phyloP scores from a whole-genome alignment of 2,329 filamentous ascomycete genomes.

The Monilinia polystroma region DNA sequence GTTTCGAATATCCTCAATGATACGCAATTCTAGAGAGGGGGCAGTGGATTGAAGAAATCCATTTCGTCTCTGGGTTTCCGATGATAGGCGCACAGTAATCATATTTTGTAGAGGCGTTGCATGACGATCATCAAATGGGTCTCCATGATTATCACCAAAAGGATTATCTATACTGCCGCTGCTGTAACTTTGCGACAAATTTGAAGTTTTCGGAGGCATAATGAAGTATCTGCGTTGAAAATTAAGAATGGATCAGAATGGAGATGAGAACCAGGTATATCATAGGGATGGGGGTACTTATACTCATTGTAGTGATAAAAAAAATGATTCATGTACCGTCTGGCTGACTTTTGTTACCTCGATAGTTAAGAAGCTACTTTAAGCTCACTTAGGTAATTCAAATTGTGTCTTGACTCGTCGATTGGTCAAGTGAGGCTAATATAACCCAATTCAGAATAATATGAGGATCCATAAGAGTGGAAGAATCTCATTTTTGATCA shows the following conservation, averaged over 20 bases:
- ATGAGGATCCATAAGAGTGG: background rate
- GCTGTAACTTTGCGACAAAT: background rate
- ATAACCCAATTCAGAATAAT: background rate
- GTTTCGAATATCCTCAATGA: slow-evolving; percentile 26
- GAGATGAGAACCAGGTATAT: too few relatives aligned
- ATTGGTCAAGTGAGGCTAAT: background rate
- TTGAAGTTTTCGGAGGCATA: background rate
- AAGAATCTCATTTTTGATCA: background rate
- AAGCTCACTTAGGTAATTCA: background rate
- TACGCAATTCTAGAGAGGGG: slow-evolving; percentile 6
- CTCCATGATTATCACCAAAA: slow-evolving; percentile 5
- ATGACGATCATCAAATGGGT: background rate
- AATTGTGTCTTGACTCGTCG: background rate
- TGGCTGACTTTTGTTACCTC: background rate
- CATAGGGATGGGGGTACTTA: background rate
- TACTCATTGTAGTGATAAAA: background rate
- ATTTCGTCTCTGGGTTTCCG: slow-evolving; percentile 22
- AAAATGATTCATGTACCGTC: background rate
- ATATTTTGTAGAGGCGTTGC: slow-evolving; percentile 16
- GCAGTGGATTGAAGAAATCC: slow-evolving; percentile 16
- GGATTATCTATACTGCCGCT: background rate
- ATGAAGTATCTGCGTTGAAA: background rate
- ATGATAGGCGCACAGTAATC: slow-evolving; percentile 3
- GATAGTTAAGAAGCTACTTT: background rate
- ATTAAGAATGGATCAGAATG: background rate